These are phyloP conservation scores for Coemansia sp. DNA, from an alignment of 192 early-diverging fungal genomes.

Conservation along the genomic window DNA sequence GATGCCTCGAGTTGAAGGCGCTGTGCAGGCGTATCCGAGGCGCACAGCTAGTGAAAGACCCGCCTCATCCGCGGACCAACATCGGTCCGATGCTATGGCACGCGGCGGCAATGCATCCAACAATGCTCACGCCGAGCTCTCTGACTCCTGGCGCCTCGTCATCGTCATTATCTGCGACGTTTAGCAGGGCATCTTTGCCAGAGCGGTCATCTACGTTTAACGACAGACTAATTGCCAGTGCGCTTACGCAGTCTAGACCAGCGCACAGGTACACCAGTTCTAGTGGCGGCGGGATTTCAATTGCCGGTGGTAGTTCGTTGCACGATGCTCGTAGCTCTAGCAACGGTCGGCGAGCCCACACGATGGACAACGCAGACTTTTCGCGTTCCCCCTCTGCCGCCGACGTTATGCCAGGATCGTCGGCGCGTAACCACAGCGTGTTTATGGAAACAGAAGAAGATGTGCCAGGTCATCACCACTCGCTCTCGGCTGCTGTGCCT, in stretches of 20 bases:
- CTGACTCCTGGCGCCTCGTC: constrained; percentile 19
- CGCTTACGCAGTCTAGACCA: background rate
- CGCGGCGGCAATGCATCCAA: constrained; percentile 4
- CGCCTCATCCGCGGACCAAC: constrained; percentile 46
- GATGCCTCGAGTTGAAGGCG: constrained; percentile 38
- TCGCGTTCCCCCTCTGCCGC: background rate
- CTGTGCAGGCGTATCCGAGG: constrained; percentile 38
- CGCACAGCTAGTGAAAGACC: constrained; percentile 46
- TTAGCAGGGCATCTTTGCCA: constrained; percentile 1
- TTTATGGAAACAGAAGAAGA: constrained; percentile 32
- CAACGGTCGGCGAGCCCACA: constrained; percentile 30
- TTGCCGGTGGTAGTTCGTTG: background rate
- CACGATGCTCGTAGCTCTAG: constrained; percentile 5
- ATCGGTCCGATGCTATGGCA: constrained; percentile 53
- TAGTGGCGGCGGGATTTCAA: constrained; percentile 11
- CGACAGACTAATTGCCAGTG: constrained; percentile 7
- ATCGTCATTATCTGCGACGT: constrained; percentile 8
- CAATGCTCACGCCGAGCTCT: constrained; percentile 7
- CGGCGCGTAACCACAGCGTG: constrained; percentile 35
- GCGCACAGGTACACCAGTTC: constrained; percentile 32
- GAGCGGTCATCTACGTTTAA: constrained; percentile 12
- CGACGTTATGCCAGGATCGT: background rate
- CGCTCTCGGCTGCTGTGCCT: constrained; percentile 6
- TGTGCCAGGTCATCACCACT: background rate
- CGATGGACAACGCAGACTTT: constrained; percentile 43